These are phyloP conservation scores for Boletus reticuloceps DNA, from an alignment of 768 basidiomycete species.

Conservation along the genomic window DNA sequence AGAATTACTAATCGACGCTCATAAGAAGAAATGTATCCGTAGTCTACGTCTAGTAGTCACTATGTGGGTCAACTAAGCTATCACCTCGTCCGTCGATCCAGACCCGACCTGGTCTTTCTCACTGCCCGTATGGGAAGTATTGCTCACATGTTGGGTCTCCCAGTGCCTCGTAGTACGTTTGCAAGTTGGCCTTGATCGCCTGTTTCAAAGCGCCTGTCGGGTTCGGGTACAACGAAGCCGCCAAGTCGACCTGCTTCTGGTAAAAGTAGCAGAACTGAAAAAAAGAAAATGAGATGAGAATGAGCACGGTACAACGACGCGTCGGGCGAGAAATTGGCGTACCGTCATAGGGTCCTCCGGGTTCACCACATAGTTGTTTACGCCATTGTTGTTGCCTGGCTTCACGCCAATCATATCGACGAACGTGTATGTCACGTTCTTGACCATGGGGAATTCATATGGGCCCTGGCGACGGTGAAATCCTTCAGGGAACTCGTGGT, in stretches of 20 bases:
- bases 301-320: neutral
- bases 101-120: too few species aligned
- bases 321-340: neutral
- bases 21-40: too few species aligned
- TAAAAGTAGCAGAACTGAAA: slow-evolving; percentile 16
- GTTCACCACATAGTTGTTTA: slow-evolving; percentile 11
- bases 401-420: neutral
- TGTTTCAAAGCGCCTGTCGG: neutral
- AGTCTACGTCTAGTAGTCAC: too few species aligned
- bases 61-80: too few species aligned
- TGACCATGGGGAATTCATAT: slow-evolving; percentile 3
- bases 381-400: slow-evolving; percentile 16
- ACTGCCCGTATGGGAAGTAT: too few species aligned
- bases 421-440: neutral
- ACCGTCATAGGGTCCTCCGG: slow-evolving; percentile 7
- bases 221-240: slow-evolving; percentile 18
- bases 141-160: too few species aligned
- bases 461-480: slow-evolving; percentile 14
- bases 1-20: too few species aligned
- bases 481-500: slow-evolving; percentile 14
- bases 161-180: too few species aligned
- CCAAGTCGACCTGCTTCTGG: slow-evolving; percentile 15
- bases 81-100: too few species aligned
- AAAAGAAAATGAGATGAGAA: too few species aligned
- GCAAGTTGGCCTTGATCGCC: too few species aligned